phyloP scores from a whole-genome alignment of 2,329 filamentous ascomycete genomes.

The Fonsecaea pugnacius region DNA sequence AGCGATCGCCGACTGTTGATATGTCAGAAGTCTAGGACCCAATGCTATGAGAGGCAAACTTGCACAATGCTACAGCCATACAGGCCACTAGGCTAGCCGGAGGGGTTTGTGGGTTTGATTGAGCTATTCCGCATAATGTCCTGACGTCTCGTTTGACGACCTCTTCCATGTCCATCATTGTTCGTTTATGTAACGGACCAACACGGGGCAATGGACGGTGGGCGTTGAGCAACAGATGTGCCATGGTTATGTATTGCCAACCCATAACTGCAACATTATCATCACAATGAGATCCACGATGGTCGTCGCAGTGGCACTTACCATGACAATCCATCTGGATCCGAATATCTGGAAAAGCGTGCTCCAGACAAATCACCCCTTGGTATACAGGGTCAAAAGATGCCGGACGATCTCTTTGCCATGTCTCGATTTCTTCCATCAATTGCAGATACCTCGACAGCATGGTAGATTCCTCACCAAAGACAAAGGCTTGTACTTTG shows the following conservation, averaged over 20 bases:
- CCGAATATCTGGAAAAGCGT: conserved; percentile 12
- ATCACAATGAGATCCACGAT: background rate
- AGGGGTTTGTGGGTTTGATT: conserved; percentile 12
- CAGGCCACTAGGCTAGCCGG: conserved; percentile 17
- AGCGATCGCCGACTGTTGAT: conserved; percentile 7
- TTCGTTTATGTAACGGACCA: conserved; percentile 1
- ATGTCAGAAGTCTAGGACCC: background rate
- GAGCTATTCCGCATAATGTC: conserved; percentile 17
- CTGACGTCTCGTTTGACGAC: conserved; percentile 1
- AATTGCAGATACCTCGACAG: conserved; percentile 5
- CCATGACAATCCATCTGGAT: conserved; percentile 17
- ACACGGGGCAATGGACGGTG: conserved; percentile 19
- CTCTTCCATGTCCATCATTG: conserved; percentile 9
- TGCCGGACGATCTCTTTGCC: conserved; percentile 6
- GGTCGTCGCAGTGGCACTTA: background rate
- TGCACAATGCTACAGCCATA: conserved; percentile 15
- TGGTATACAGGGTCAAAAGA: conserved; percentile 16
- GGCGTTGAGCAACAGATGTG: conserved; percentile 15
- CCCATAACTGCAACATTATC: conserved; percentile 16
- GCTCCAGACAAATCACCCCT: background rate
- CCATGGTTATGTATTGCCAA: conserved; percentile 22
- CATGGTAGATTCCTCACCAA: conserved; percentile 6
- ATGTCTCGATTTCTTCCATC: conserved; percentile 1
- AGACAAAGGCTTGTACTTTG: conserved; percentile 17
- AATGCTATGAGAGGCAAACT: background rate